Conservation (phyloP, 1,139 yeast genomes). For the Trichomonascaceae sp. region DNA sequence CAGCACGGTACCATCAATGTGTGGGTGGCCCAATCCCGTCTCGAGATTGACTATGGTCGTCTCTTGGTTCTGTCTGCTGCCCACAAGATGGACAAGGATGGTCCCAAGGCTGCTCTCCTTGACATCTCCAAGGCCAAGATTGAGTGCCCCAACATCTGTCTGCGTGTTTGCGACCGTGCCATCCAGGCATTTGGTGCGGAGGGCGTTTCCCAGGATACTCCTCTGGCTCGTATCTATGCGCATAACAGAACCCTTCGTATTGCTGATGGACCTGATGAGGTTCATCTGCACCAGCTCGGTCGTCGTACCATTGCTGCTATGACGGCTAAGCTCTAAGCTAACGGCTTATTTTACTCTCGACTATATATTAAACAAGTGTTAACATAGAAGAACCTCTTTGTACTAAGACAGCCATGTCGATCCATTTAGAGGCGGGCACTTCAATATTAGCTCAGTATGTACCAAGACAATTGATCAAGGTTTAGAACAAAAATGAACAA, state of each 20-base stretch:
- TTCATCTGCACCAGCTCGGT: conserved; percentile 51
- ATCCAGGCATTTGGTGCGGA: conserved; percentile 61
- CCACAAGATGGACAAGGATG: conserved; percentile 42
- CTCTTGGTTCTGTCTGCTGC: conserved; percentile 55
- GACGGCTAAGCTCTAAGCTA: conserved; percentile 2
- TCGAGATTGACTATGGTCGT: conserved; percentile 45
- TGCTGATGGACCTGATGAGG: conserved; percentile 72
- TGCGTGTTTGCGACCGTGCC: conserved; percentile 49
- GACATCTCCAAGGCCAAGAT: conserved; percentile 63
- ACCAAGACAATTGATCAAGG: no score
- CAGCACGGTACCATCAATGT: conserved; percentile 41
- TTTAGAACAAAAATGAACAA: no score
- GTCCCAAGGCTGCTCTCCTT: conserved; percentile 42
- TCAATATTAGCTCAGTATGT: no score
- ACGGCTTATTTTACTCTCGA: background rate
- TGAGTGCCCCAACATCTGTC: conserved; percentile 47
- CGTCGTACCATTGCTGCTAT: conserved; percentile 27
- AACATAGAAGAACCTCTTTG: no score
- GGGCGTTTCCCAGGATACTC: conserved; percentile 52
- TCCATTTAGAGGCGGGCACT: no score
- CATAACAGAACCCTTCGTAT: conserved; percentile 47
- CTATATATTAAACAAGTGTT: no score
- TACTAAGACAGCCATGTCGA: no score
- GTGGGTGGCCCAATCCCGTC: conserved; percentile 43
- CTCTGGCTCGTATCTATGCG: conserved; percentile 45